Conservation (phyloP, 2,329 filamentous ascomycete genomes). For the Tolypocladium album region DNA sequence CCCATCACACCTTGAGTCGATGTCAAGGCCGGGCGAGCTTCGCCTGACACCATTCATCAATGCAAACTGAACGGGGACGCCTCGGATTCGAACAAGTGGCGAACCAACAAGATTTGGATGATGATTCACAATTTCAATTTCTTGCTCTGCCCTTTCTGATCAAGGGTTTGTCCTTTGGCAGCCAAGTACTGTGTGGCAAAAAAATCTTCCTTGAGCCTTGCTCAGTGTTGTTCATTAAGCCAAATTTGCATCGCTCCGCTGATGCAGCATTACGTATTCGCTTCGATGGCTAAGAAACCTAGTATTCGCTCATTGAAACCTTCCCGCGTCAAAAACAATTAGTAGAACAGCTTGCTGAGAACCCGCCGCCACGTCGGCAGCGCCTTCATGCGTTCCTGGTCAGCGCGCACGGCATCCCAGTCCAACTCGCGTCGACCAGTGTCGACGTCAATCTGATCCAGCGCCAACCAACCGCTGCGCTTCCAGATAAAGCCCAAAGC, state of each 20-base stretch:
- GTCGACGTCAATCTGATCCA: slow-evolving; percentile 56
- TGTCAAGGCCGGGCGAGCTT: no score
- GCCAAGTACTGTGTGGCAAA: no score
- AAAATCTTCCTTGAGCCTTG: neutral
- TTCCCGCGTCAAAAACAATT: neutral
- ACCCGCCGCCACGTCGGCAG: slow-evolving; percentile 7
- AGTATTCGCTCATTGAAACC: neutral
- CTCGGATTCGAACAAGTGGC: no score
- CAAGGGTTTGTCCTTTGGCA: neutral
- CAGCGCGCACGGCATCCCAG: slow-evolving; percentile 8
- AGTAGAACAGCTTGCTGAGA: slow-evolving; percentile 3
- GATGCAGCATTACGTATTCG: neutral
- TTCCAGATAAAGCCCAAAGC: slow-evolving; percentile 53
- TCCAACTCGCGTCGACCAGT: slow-evolving; percentile 48
- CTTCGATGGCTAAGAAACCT: neutral
- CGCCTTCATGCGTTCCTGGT: slow-evolving; percentile 5
- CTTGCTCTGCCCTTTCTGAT: no score
- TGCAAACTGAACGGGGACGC: no score
- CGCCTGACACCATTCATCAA: no score
- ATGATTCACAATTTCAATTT: no score
- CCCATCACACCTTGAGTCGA: no score
- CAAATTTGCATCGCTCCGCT: neutral
- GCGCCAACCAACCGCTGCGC: slow-evolving; percentile 44
- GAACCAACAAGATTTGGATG: no score
- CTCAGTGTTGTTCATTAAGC: neutral